Evolutionary conservation across 768 basidiomycete species (phyloP).

Genomic region (Psilocybe tampanensis): DNA sequence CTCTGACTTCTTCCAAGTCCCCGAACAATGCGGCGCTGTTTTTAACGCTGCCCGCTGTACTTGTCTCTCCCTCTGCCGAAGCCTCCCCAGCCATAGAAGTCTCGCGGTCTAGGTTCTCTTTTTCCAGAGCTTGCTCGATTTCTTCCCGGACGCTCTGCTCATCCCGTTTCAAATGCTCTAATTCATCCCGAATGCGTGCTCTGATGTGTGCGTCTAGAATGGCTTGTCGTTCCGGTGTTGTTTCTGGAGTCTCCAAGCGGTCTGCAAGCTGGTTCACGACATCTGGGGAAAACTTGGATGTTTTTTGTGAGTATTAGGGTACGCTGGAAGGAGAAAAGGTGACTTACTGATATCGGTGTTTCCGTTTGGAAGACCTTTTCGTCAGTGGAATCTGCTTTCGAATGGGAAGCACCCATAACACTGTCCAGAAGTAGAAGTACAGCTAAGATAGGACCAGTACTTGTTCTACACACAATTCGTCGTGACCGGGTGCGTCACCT

Average conservation of each 20-base stretch:
- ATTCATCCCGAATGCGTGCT: slow-evolving; percentile 68
- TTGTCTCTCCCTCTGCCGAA: slow-evolving; percentile 35
- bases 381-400: slow-evolving; percentile 50
- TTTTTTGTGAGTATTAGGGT: background rate
- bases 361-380: slow-evolving; percentile 62
- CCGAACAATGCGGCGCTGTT: slow-evolving; percentile 66
- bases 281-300: slow-evolving; percentile 73
- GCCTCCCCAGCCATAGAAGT: slow-evolving; percentile 49
- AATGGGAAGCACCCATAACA: slow-evolving; percentile 70
- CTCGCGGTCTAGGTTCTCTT: slow-evolving; percentile 86
- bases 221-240: slow-evolving; percentile 69
- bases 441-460: too few relatives aligned
- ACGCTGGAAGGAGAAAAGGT: background rate
- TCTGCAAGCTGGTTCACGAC: slow-evolving; percentile 81
- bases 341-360: slow-evolving; percentile 53
- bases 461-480: too few relatives aligned
- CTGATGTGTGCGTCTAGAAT: slow-evolving; percentile 76
- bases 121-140: slow-evolving; percentile 80
- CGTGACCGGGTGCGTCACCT: too few relatives aligned
- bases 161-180: slow-evolving; percentile 64
- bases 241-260: slow-evolving; percentile 56
- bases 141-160: slow-evolving; percentile 70
- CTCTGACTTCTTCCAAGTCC: slow-evolving; percentile 75
- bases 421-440: background rate
- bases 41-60: slow-evolving; percentile 44